Evolutionary conservation across 257 asterid genomes (phyloP), one percentile per base, ranked within the genome.

Genomic region (Solanum pinnatisectum): DNA sequence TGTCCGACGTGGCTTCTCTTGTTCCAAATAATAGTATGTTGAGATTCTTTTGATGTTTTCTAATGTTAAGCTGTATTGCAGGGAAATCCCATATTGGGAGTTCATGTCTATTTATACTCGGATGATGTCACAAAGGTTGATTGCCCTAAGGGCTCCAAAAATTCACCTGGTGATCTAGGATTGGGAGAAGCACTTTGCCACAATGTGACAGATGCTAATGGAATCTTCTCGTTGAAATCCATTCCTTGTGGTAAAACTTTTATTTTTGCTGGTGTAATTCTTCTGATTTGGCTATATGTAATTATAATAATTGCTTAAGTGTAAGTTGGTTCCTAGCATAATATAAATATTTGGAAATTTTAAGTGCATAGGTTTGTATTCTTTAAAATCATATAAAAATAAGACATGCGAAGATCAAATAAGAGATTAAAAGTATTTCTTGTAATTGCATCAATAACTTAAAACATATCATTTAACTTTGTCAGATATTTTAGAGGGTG

Each of bases 81-180:
- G 99, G 99, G 97, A 91, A 97, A 95, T 90, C 98, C 99, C 88
- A 94, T 97, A 88, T 77, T 95, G 94, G 99, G 99, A 89, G 98
- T 97, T 90, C 98, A 95, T 86, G 87, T 97, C 88, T 97, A 93
- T 90, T 94, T 97, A 44, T 95, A 95, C 91, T 95, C 99, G 6
- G 99, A 97, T 89, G 96, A 95, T 92, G 94, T 93, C 86, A 84
- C 74, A 87, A 95, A 94, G 92, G 91, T 97, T 91, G 92, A 92
- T 89, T 97, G 98, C 88, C 98, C 96, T n/a, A 92, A 90, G 60
- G 98, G 91, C 88, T 91, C 95, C 87, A 95, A 94, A 86, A 91
- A 89, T 92, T 96, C 98, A 90, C 98, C 98, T 87, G 98, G 84
- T 86, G 73, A 86, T 49, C 73, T 40, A 71, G 73, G 95, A 82